Percentiles rank a stretch among this genome's conserved stretches.
These are phyloP conservation scores for Raddia distichophylla DNA, from an alignment of 176 grass and related monocot genomes.

Conservation along the genomic window DNA sequence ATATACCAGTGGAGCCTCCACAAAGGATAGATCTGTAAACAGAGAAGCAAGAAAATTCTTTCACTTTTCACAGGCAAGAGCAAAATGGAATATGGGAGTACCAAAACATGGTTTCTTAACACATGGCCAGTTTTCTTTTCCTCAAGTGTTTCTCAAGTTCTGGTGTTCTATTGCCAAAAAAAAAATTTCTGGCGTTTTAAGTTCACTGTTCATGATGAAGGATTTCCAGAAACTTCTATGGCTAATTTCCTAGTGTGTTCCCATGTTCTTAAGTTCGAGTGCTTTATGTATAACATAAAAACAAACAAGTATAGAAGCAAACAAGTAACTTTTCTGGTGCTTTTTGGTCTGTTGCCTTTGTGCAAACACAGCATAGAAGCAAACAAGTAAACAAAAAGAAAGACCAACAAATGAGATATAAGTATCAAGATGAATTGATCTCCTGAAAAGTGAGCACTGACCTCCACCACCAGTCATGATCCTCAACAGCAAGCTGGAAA, in stretches of 20 bases:
- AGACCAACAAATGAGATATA: not conserved
- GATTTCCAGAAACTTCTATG: not conserved
- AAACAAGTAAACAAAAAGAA: not conserved
- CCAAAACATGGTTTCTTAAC: not conserved
- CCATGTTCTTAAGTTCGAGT: not conserved
- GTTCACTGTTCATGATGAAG: not conserved
- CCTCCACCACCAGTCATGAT: constrained; percentile 99
- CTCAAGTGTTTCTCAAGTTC: constrained; percentile 14
- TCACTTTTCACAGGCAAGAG: not conserved
- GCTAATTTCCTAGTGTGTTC: not conserved
- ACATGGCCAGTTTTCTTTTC: not conserved
- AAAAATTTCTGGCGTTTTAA: not conserved
- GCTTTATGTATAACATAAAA: not conserved
- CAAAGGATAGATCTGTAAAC: constrained; percentile 77
- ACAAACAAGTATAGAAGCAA: constrained; percentile 21
- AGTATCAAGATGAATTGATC: constrained; percentile 14
- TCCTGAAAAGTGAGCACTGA: constrained; percentile 44
- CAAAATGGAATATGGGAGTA: not conserved
- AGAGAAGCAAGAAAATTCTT: not conserved
- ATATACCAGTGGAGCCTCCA: constrained; percentile 89
- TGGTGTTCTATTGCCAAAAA: not conserved
- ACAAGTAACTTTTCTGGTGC: not conserved
- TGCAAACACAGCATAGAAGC: constrained; percentile 9
- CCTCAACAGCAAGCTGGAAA: constrained; percentile 94
- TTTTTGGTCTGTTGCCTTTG: not conserved